Evolutionary conservation across 768 basidiomycete genomes (phyloP), one percentile per base, ranked within the genome.

Genomic region (Leccinum ochraceum): DNA sequence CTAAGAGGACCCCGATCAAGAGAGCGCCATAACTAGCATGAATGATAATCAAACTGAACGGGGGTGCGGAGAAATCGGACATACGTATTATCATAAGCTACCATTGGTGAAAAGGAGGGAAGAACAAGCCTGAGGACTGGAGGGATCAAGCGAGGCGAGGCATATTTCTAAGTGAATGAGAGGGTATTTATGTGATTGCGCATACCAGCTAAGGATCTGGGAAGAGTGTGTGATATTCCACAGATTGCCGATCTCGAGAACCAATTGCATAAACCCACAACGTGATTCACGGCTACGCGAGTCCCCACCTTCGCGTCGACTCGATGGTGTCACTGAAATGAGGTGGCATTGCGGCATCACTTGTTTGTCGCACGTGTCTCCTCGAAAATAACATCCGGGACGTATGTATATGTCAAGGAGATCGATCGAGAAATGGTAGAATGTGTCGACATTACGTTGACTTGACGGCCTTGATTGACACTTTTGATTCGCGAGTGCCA

Each of bases 1-100:
- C 81, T 17, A 80, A 50, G 16, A 85, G 68, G 22, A 83, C 75
- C 3, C 84, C 85, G 32, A 85, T 72, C 50, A 81, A 78, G 39
- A 80, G 77, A 42, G 81, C 81, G n/a, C 85, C 85, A 42, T 82
- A 64, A 24, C 83, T 85, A 22, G 17, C 49, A 24, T 55, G 20
- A 10, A 60, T 24, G 24, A 24, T 57, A 49, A 51, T 28, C 59
- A 6, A 42, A 4, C 10, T 3, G 42, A 17, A 36, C 24, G 13
- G 37, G 4, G 11, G 22, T 1, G 6, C 44, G 7, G 8, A 4
- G 51, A 28, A 26, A n/a, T 32, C 8, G 39, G 13, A 70, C 76
- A 30, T 54, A 80, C 79, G 75, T 76, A 8, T 66, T 65, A 30
- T 76, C 79, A 8, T 77, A 56, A 26, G 30, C 6, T 44, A 9